Conservation (phyloP, 2,329 filamentous ascomycete genomes). For the Cladophialophora immunda region DNA sequence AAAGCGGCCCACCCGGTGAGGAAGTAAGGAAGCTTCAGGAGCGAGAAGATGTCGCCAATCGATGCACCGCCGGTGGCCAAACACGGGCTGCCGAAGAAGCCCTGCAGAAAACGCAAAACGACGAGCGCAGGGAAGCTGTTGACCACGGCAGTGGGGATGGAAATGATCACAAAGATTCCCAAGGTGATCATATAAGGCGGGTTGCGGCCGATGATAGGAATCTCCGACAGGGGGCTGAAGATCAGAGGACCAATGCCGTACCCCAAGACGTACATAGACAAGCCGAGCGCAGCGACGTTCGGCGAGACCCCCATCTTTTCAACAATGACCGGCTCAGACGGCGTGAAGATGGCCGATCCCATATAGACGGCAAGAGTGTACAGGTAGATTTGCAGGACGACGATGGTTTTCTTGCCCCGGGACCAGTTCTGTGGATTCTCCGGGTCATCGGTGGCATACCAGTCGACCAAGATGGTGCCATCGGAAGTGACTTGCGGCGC, state of each 20-base stretch:
- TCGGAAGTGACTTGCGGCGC: slow-evolving; percentile 34
- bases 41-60: slow-evolving; percentile 58
- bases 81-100: slow-evolving; percentile 73
- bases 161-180: slow-evolving; percentile 73
- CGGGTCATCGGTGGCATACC: slow-evolving; percentile 42
- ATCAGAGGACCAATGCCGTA: slow-evolving; percentile 41
- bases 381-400: slow-evolving; percentile 41
- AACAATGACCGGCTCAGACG: slow-evolving; percentile 35
- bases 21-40: slow-evolving; percentile 66
- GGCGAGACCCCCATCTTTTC: slow-evolving; percentile 35
- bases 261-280: slow-evolving; percentile 40
- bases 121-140: slow-evolving; percentile 70
- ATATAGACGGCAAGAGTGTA: slow-evolving; percentile 42
- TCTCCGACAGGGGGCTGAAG: slow-evolving; percentile 72
- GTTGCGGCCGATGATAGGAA: slow-evolving; percentile 72
- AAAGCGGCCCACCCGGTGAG: slow-evolving; percentile 67
- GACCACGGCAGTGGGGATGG: slow-evolving; percentile 69
- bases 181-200: slow-evolving; percentile 74
- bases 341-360: slow-evolving; percentile 40
- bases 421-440: slow-evolving; percentile 45
- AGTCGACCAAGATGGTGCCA: slow-evolving; percentile 38
- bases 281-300: slow-evolving; percentile 35
- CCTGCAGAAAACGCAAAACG: slow-evolving; percentile 70
- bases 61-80: slow-evolving; percentile 65
- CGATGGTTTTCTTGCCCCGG: slow-evolving; percentile 35